These are phyloP conservation scores for Macrolepiota fuliginosa DNA, from an alignment of 768 basidiomycete species.

Conservation along the genomic window DNA sequence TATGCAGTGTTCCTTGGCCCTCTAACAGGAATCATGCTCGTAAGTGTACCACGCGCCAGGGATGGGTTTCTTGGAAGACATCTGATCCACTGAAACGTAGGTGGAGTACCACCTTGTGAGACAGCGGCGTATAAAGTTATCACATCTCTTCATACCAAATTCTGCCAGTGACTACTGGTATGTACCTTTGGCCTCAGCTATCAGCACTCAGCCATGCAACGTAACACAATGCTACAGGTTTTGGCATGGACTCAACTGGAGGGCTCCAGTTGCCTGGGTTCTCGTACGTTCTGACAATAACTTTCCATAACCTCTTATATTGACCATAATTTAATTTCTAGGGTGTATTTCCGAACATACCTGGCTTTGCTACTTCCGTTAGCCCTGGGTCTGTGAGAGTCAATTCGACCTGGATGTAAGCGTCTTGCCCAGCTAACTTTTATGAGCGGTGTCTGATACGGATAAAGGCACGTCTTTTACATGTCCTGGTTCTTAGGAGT, in stretches of 20 bases:
- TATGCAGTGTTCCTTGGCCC: slow-evolving; percentile 31
- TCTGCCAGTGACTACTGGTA: slow-evolving; percentile 28
- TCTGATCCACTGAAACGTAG: slow-evolving; percentile 3
- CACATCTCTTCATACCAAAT: slow-evolving; percentile 25
- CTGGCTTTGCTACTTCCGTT: slow-evolving; percentile 25
- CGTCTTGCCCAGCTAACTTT: not conserved
- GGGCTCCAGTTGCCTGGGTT: slow-evolving; percentile 23
- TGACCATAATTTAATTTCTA: not conserved
- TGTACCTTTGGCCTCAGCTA: not conserved
- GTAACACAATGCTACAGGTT: not conserved
- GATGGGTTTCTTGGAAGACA: too few relatives aligned
- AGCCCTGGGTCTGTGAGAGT: slow-evolving; percentile 16
- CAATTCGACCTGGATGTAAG: slow-evolving; percentile 22
- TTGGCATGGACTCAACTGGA: slow-evolving; percentile 21
- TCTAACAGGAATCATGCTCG: slow-evolving; percentile 30
- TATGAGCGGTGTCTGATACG: not conserved
- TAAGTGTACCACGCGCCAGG: slow-evolving; percentile 7
- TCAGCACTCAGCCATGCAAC: too few relatives aligned
- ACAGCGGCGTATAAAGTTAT: slow-evolving; percentile 23
- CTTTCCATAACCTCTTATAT: not conserved
- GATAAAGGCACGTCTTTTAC: slow-evolving; percentile 22
- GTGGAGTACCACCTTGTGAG: slow-evolving; percentile 27
- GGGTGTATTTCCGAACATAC: slow-evolving; percentile 29
- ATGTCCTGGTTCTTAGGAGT: slow-evolving; percentile 25
- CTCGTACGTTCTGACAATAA: slow-evolving; percentile 18